A percentile compares a stretch with the other conserved stretches of the same genome.
Evolutionary conservation across 2,329 filamentous ascomycete genomes (phyloP).

Genomic region (Arthrocladium fulminans): DNA sequence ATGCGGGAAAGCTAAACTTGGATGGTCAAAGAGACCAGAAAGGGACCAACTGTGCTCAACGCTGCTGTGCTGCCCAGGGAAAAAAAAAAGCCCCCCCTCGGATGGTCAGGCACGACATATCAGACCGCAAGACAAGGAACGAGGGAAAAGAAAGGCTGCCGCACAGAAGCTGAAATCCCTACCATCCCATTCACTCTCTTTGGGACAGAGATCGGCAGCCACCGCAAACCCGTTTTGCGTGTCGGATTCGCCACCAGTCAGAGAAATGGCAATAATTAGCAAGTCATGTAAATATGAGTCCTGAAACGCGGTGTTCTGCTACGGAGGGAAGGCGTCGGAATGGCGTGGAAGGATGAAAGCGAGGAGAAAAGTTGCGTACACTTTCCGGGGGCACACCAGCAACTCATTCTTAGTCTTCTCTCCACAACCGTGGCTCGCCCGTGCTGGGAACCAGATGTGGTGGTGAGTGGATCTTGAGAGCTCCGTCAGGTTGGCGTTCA

Average conservation of each 20-base stretch:
- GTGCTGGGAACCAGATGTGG: slow-evolving; percentile 1
- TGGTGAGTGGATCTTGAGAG: neutral
- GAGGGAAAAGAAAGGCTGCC: neutral
- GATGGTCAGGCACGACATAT: neutral
- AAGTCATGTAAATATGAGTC: too few species aligned
- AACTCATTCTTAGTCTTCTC: neutral
- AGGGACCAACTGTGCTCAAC: neutral
- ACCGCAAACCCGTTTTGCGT: neutral
- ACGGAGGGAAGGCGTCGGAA: neutral
- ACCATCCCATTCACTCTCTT: neutral
- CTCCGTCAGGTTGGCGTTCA: slow-evolving; percentile 1
- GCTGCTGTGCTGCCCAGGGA: slow-evolving; percentile 1
- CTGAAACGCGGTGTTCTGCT: neutral
- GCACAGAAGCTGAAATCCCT: neutral
- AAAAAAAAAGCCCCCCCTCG: neutral
- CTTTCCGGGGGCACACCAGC: neutral
- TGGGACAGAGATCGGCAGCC: neutral
- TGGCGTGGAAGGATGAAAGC: neutral
- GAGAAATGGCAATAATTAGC: neutral
- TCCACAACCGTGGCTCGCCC: neutral
- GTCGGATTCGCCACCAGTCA: slow-evolving; percentile 2
- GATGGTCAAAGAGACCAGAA: slow-evolving; percentile 1
- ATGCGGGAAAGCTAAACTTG: slow-evolving; percentile 8
- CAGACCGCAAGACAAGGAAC: neutral
- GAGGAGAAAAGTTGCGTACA: neutral